phyloP scores from a whole-genome alignment of 2,329 filamentous ascomycete species.

The Talaromyces sp. region DNA sequence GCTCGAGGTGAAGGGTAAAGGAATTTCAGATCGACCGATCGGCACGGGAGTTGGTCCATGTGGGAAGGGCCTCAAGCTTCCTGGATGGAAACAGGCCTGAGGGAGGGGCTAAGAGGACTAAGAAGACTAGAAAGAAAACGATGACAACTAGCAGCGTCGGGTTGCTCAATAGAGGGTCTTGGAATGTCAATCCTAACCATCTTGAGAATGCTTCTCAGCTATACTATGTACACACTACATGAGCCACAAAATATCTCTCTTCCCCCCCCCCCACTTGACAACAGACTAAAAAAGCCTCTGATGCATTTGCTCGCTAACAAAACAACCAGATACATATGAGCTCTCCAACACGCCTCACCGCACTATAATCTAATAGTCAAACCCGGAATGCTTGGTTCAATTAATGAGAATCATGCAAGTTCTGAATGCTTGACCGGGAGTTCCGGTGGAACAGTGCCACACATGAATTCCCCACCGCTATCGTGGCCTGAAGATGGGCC shows the following conservation, averaged over 20 bases:
- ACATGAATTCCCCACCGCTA: constrained; percentile 9
- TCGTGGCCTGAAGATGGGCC: background rate
- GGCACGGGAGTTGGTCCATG: constrained; percentile 15
- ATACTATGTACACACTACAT: too few relatives aligned
- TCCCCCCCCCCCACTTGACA: too few relatives aligned
- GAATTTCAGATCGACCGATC: constrained; percentile 17
- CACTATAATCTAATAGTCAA: background rate
- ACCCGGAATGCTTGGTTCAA: background rate
- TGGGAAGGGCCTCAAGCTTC: constrained; percentile 7
- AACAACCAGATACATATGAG: background rate
- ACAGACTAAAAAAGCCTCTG: background rate
- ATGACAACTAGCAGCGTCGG: too few relatives aligned
- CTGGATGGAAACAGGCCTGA: too few relatives aligned
- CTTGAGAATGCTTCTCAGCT: background rate
- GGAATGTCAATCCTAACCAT: constrained; percentile 1
- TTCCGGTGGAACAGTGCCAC: constrained; percentile 6
- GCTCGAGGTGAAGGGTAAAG: background rate
- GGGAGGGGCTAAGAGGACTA: too few relatives aligned
- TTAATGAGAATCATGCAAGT: background rate
- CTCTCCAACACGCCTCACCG: background rate
- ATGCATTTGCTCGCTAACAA: background rate
- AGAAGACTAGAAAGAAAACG: too few relatives aligned
- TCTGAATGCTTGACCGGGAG: constrained; percentile 9
- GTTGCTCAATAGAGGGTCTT: background rate
- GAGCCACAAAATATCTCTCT: too few relatives aligned